A percentile compares a stretch with the other conserved stretches of the same genome.
Conservation (phyloP, 2,329 filamentous ascomycete genomes). For the Acephala macrosclerotiorum region DNA sequence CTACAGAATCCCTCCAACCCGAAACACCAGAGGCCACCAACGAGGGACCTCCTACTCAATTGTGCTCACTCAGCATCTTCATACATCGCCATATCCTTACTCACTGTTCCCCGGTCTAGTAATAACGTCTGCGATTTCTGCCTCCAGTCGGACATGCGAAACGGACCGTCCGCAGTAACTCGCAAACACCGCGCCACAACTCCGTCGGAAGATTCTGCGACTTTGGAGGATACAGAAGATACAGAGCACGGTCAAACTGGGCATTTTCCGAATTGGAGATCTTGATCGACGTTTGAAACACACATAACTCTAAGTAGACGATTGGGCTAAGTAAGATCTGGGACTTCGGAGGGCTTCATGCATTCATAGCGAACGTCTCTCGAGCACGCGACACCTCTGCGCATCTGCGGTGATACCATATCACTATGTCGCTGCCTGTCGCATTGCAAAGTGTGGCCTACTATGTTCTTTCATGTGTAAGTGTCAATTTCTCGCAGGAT, state of each 20-base stretch:
- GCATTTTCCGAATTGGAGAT: constrained; percentile 21
- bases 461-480: constrained; percentile 73
- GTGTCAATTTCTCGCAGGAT: no score
- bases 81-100: not conserved
- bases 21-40: constrained; percentile 1
- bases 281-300: constrained; percentile 33
- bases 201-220: not conserved
- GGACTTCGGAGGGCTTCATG: constrained; percentile 30
- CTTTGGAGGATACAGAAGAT: not conserved
- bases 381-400: constrained; percentile 23
- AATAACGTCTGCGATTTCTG: not conserved
- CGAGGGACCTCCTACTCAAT: not conserved
- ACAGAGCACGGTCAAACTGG: constrained; percentile 6
- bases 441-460: constrained; percentile 80
- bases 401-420: not conserved
- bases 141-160: not conserved
- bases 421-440: constrained; percentile 59
- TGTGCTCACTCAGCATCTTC: not conserved
- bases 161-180: not conserved
- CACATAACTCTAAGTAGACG: constrained; percentile 17
- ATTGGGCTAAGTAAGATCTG: not conserved
- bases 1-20: not conserved
- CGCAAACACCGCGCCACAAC: not conserved
- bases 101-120: not conserved
- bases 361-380: constrained; percentile 31